Conservation (phyloP, 495 filamentous ascomycete genomes). For the Neurospora sp. region DNA sequence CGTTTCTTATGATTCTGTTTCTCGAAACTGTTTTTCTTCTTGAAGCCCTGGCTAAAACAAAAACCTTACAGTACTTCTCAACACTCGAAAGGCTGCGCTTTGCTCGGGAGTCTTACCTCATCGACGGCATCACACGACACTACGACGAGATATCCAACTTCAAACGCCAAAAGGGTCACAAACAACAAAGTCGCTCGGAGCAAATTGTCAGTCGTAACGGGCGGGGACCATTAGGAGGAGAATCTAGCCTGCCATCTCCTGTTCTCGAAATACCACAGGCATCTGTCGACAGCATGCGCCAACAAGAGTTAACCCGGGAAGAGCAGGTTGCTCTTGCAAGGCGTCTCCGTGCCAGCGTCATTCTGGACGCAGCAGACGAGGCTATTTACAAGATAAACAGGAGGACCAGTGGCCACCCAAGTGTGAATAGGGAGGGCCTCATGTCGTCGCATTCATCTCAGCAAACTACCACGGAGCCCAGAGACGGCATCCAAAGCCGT, state of each 20-base stretch:
- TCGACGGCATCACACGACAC: conserved; percentile 31
- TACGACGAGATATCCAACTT: conserved; percentile 33
- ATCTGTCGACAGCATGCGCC: neutral
- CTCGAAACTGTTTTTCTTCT: neutral
- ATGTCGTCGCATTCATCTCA: conserved; percentile 23
- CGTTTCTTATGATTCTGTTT: neutral
- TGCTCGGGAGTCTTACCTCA: conserved; percentile 37
- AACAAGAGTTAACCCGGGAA: conserved; percentile 49
- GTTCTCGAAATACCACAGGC: conserved; percentile 29
- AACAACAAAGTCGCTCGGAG: conserved; percentile 28
- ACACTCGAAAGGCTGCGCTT: conserved; percentile 54
- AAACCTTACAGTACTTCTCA: conserved; percentile 49
- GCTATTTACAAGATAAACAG: conserved; percentile 45
- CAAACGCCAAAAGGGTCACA: conserved; percentile 26
- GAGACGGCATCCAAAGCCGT: conserved; percentile 18
- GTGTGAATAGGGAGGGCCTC: conserved; percentile 14
- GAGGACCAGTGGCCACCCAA: conserved; percentile 16
- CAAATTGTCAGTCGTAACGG: conserved; percentile 23
- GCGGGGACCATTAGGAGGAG: conserved; percentile 4
- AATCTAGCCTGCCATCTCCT: conserved; percentile 3
- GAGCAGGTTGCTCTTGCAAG: conserved; percentile 56
- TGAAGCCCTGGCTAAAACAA: conserved; percentile 10
- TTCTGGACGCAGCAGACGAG: conserved; percentile 64
- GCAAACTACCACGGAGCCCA: conserved; percentile 4
- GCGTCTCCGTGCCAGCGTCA: conserved; percentile 45